Evolutionary conservation across 768 basidiomycete genomes (phyloP).

Genomic region (Butyriboletus loyo): DNA sequence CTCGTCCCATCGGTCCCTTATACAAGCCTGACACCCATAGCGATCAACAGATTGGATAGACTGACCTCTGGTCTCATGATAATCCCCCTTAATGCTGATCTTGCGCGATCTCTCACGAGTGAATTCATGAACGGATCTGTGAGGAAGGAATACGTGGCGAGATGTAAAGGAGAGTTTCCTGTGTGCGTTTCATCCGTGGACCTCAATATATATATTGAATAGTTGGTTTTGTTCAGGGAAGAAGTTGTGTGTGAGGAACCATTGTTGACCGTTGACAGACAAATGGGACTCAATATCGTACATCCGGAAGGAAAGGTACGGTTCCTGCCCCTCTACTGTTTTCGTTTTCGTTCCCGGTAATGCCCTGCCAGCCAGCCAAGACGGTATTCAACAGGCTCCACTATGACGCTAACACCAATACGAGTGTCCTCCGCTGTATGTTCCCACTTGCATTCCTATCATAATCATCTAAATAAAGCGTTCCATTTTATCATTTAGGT

Average conservation of each 20-base stretch:
- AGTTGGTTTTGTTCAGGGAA: constrained; percentile 43
- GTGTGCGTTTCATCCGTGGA: constrained; percentile 48
- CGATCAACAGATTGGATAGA: constrained; percentile 91
- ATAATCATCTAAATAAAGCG: constrained; percentile 1
- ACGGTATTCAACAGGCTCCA: constrained; percentile 82
- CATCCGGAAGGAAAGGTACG: constrained; percentile 91
- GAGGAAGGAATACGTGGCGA: constrained; percentile 89
- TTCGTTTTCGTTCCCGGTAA: neutral
- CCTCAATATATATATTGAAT: neutral
- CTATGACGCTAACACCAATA: constrained; percentile 78
- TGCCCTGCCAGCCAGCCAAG: constrained; percentile 61
- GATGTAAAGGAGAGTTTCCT: constrained; percentile 84
- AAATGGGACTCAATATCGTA: constrained; percentile 95
- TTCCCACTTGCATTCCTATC: neutral
- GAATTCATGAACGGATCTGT: constrained; percentile 84
- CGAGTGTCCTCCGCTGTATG: constrained; percentile 83
- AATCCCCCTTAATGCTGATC: constrained; percentile 67
- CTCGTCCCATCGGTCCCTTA: neutral
- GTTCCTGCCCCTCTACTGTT: neutral
- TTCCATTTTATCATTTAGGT: constrained; percentile 42
- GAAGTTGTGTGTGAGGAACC: constrained; percentile 85
- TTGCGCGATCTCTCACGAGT: constrained; percentile 66
- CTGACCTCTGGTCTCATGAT: constrained; percentile 96
- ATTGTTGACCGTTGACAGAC: constrained; percentile 87
- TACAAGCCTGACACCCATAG: constrained; percentile 38